A percentile compares a stretch with the other conserved stretches of the same genome.
phyloP scores from a whole-genome alignment of 2,329 filamentous ascomycete species.

The Lasiodiplodia citricola region DNA sequence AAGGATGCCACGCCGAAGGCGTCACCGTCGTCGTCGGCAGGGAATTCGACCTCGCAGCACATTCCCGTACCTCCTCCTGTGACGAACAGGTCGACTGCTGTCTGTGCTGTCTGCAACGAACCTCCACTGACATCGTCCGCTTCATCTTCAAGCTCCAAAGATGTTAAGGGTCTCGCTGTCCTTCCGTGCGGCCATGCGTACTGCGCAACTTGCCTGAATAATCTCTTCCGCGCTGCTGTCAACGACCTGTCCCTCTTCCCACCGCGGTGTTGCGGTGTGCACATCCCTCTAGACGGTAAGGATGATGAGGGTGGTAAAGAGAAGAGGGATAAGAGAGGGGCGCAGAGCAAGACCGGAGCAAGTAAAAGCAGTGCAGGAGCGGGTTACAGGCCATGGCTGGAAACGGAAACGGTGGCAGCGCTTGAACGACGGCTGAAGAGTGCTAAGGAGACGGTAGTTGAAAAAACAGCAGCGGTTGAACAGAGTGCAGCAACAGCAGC shows the following conservation, averaged over 20 bases:
- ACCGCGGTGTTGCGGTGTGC: conserved; percentile 32
- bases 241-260: conserved; percentile 33
- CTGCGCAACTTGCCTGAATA: conserved; percentile 31
- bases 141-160: not conserved
- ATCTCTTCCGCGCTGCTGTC: conserved; percentile 31
- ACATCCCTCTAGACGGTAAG: conserved; percentile 29
- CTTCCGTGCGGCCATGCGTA: conserved; percentile 30
- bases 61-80: not conserved
- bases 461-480: not conserved
- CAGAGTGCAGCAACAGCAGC: conserved; percentile 27
- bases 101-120: not conserved
- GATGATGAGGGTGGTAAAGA: not conserved
- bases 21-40: too few species aligned
- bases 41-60: too few species aligned
- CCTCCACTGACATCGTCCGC: too few species aligned
- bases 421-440: conserved; percentile 29
- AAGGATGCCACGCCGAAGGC: too few species aligned
- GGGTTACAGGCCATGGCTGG: not conserved
- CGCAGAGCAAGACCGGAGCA: not conserved
- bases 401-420: not conserved
- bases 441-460: not conserved
- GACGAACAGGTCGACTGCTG: not conserved
- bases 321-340: not conserved
- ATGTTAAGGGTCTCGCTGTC: not conserved
- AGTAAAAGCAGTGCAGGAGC: not conserved